These are phyloP conservation scores for Talaromyces wortmannii DNA, from an alignment of 495 filamentous ascomycete genomes.

Conservation along the genomic window DNA sequence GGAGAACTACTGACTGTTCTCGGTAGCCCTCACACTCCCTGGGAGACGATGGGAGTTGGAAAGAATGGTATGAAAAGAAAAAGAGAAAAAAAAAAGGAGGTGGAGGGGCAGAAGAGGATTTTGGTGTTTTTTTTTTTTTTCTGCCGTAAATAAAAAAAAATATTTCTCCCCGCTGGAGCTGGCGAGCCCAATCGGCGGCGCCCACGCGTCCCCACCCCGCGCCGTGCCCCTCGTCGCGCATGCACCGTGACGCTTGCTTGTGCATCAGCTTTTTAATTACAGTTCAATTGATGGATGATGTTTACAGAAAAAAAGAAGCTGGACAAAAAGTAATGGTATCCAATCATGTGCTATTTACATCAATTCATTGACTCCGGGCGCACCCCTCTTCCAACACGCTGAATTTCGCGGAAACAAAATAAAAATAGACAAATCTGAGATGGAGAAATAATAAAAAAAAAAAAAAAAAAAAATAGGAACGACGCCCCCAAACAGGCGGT, in stretches of 20 bases:
- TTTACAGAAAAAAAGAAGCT: background rate
- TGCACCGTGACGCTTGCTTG: background rate
- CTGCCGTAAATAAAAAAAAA: conserved; percentile 2
- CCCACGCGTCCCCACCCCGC: conserved; percentile 5
- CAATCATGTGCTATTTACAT: background rate
- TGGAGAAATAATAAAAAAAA: no score
- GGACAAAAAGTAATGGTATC: background rate
- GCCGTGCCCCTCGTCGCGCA: background rate
- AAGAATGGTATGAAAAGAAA: background rate
- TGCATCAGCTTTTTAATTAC: background rate
- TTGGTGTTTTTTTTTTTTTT: background rate
- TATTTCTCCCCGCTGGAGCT: background rate
- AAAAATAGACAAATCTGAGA: background rate
- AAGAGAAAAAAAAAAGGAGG: background rate
- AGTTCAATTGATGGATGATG: background rate
- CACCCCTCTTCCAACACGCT: background rate
- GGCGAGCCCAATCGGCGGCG: background rate
- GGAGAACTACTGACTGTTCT: background rate
- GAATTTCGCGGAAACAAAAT: background rate
- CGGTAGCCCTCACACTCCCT: background rate
- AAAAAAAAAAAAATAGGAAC: no score
- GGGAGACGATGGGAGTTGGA: background rate
- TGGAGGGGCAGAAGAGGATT: background rate
- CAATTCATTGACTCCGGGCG: background rate
- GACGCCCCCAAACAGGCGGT: no score